Percentiles rank a stretch among this genome's conserved stretches.
These are phyloP conservation scores for Helianthus annuus DNA, from an alignment of 129 eudicot genomes.

Conservation along the genomic window HanXRQr2.0-SUNRISE NC_035440.2:10402695-10403194, in stretches of 20 bases:
- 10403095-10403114: no score
- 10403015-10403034: no score
- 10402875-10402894: conserved; percentile 31
- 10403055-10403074: no score
- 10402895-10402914: conserved; percentile 15
- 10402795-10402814: conserved; percentile 43
- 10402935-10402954: background rate
- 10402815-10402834: conserved; percentile 27
- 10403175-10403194: no score
- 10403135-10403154: no score
- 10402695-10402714: background rate
- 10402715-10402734: conserved; percentile 5
- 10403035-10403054: no score
- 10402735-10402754: conserved; percentile 30
- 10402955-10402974: no score
- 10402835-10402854: conserved; percentile 31
- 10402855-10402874: conserved; percentile 33
- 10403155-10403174: no score
- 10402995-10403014: no score
- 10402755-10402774: conserved; percentile 37
- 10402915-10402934: conserved; percentile 5
- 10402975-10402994: no score
- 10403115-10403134: no score
- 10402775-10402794: conserved; percentile 41
- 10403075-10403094: no score